phyloP scores from a whole-genome alignment of 495 filamentous ascomycete species.

The Lentithecium fluviatile region DNA sequence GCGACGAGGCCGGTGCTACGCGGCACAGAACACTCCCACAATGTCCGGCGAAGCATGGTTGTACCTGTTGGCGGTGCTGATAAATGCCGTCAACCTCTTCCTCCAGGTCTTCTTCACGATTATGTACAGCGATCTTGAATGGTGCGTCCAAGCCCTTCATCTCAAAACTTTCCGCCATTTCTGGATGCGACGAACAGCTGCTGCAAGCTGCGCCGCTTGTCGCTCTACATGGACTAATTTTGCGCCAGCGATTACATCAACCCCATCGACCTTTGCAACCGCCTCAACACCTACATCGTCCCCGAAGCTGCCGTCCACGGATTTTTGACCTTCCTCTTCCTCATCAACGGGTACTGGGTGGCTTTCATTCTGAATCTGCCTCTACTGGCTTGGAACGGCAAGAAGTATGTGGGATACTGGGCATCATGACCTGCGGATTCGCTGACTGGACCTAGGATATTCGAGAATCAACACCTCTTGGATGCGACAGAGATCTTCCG shows the following conservation, averaged over 20 bases:
- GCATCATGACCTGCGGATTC: conserved; percentile 34
- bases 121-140: conserved; percentile 99
- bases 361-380: conserved; percentile 90
- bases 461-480: conserved; percentile 92
- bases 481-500: conserved; percentile 99
- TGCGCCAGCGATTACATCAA: conserved; percentile 93
- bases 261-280: conserved; percentile 99
- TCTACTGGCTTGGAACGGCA: conserved; percentile 87
- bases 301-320: conserved; percentile 97
- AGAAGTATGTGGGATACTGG: conserved; percentile 68
- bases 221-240: conserved; percentile 10
- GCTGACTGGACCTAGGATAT: conserved; percentile 62
- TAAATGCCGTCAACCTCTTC: conserved; percentile 99
- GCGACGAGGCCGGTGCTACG: conserved; percentile 13
- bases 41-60: conserved; percentile 99
- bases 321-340: conserved; percentile 89
- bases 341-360: conserved; percentile 99
- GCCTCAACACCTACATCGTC: conserved; percentile 98
- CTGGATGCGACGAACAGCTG: neutral
- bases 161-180: neutral
- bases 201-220: neutral
- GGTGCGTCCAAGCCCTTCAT: conserved; percentile 57
- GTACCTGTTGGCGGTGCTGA: conserved; percentile 95
- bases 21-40: conserved; percentile 47
- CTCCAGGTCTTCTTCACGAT: conserved; percentile 99